Base-by-base conservation (phyloP, 805 yeast genomes). In the Monosporozyma solicola region DNA sequence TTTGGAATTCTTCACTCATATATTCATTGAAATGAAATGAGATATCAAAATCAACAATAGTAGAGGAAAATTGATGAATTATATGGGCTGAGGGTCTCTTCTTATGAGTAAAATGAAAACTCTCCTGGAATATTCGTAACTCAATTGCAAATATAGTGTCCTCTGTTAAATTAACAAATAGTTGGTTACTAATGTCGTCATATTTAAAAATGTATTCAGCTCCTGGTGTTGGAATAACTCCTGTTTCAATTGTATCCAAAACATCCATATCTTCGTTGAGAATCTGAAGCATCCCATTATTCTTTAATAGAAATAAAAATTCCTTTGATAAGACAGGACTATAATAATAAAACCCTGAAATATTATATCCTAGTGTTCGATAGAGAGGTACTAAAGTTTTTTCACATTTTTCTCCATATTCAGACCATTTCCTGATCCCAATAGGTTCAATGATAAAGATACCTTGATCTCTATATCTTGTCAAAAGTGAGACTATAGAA, bases 261-360 rank as follows among this genome's bases (percentile, higher is more conserved):
- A 43, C 35, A 13, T 47, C 41, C 2, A 57, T 48, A 11, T 57
- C 48, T 11, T 24, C 15, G 45, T 55, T 47, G 33, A 53, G 32
- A 7, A 60, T 41, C 27, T 60, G 60, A 31, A 63, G 39, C 9
- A 39, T 48, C 3, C 67, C 67, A 50, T 54, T 48, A 24, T 55
- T 57, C 49, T 60, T 59, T 8, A 64, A 52, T 1, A 62, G 6
- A 29, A 62, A 43, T 7, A 60, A 33, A 31, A 54, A 62, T 7
- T 58, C 57, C 8, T 49, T 51, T 3, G 45, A 43, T 7, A 53
- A 31, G 4, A 58, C 27, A 2, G 55, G 54, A 33, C 60, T 62
- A 46, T 41, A 52, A 50, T 52, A 58, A 11, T 51, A 24, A 20
- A 50, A 33, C 3, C 57, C 59, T 2, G 56, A 63, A 15, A 57